Evolutionary conservation across 345 rosid genomes (phyloP).

Genomic region (Populus pruinosa): DNA sequence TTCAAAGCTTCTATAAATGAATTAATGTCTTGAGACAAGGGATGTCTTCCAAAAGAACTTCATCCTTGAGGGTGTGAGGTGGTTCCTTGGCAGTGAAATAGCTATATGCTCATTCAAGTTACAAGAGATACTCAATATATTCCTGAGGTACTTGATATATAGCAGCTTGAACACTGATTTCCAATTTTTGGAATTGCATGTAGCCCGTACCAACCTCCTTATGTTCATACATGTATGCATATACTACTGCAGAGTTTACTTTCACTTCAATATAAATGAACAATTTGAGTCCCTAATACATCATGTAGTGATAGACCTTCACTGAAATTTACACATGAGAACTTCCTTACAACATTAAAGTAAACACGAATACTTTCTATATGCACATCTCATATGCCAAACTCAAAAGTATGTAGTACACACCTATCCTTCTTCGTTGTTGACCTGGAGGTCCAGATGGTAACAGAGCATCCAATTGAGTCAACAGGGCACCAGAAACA

Average conservation of each 20-base stretch:
- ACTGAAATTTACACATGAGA: background rate
- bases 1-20: no score
- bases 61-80: background rate
- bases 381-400: background rate
- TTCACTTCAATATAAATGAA: background rate
- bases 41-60: no score
- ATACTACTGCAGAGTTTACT: no score
- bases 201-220: no score
- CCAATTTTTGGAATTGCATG: no score
- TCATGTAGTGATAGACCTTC: background rate
- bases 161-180: no score
- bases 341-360: background rate
- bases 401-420: conserved; percentile 13
- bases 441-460: conserved; percentile 77
- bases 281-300: background rate
- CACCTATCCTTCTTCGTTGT: conserved; percentile 76
- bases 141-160: no score
- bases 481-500: conserved; percentile 44
- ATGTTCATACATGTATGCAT: no score
- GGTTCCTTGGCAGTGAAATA: background rate
- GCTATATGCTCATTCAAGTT: background rate
- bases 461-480: conserved; percentile 66
- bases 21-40: no score
- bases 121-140: background rate
- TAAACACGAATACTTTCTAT: conserved; percentile 4